These are phyloP conservation scores for Orbilia blumenaviensis DNA, from an alignment of 2,329 filamentous ascomycete species.

Conservation along the genomic window DNA sequence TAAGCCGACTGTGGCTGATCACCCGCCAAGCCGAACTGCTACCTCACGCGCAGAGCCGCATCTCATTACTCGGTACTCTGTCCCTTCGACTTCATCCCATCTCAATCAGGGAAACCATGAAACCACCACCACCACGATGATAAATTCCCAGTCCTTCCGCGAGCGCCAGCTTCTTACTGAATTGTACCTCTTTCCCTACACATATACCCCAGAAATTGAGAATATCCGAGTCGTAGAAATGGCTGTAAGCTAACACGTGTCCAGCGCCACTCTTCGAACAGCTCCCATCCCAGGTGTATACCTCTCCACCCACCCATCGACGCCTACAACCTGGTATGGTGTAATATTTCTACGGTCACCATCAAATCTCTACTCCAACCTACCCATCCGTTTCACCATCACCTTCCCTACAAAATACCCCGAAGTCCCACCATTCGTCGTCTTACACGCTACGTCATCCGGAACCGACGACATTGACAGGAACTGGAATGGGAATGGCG, in stretches of 20 bases:
- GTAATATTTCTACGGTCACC: constrained; percentile 27
- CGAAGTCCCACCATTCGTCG: constrained; percentile 31
- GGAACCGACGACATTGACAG: background rate
- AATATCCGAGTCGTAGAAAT: too few relatives aligned
- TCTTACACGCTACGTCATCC: background rate
- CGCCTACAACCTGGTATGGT: constrained; percentile 40
- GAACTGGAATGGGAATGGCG: constrained; percentile 2
- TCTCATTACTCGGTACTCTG: background rate
- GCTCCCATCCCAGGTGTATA: constrained; percentile 38
- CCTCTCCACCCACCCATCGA: constrained; percentile 35
- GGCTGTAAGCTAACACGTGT: background rate
- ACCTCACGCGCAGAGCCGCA: constrained; percentile 10
- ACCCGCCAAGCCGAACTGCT: background rate
- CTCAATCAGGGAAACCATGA: background rate
- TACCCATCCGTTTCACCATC: constrained; percentile 36
- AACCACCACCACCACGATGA: background rate
- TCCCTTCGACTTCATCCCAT: background rate
- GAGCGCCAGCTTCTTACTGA: constrained; percentile 46
- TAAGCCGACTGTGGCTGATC: constrained; percentile 9
- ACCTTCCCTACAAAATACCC: constrained; percentile 42
- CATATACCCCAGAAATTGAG: background rate
- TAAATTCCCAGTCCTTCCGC: constrained; percentile 38
- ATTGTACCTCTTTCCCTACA: constrained; percentile 18
- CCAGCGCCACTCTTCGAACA: constrained; percentile 35
- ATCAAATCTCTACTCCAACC: constrained; percentile 10